Evolutionary conservation across 768 basidiomycete species (phyloP).

Genomic region (Trametes cubensis): DNA sequence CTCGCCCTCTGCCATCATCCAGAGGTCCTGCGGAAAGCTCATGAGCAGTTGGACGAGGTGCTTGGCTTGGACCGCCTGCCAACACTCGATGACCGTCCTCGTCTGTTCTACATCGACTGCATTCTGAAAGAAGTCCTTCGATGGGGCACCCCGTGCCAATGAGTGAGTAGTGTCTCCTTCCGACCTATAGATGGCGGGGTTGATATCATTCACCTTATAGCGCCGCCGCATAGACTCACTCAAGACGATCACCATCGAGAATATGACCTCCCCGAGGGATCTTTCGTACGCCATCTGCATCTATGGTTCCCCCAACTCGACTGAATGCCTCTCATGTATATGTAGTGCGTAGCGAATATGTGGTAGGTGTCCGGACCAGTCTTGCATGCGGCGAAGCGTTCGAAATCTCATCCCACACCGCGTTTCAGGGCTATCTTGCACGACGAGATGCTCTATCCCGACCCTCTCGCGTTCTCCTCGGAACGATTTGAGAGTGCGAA

Average conservation of each 20-base stretch:
- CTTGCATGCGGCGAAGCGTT: not conserved
- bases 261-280: constrained; percentile 9
- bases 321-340: not conserved
- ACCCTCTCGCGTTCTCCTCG: constrained; percentile 11
- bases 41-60: constrained; percentile 7
- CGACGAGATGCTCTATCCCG: constrained; percentile 17
- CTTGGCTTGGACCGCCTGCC: constrained; percentile 5
- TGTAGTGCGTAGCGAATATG: constrained; percentile 14
- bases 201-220: not conserved
- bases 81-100: constrained; percentile 1
- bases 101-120: constrained; percentile 9
- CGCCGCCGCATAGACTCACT: constrained; percentile 10
- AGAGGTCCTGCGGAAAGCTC: constrained; percentile 2
- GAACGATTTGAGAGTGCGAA: constrained; percentile 10
- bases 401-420: not conserved
- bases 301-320: not conserved
- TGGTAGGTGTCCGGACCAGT: constrained; percentile 5
- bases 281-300: constrained; percentile 4
- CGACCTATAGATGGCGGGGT: not conserved
- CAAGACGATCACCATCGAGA: constrained; percentile 14
- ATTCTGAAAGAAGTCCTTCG: constrained; percentile 7
- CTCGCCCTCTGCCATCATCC: constrained; percentile 13
- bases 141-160: constrained; percentile 11
- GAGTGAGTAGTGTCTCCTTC: not conserved
- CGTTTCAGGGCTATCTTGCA: constrained; percentile 18